Evolutionary conservation across 208 protist species (phyloP), one percentile per base, ranked within the genome.

Genomic region (Acanthamoeba culbertsoni): DNA sequence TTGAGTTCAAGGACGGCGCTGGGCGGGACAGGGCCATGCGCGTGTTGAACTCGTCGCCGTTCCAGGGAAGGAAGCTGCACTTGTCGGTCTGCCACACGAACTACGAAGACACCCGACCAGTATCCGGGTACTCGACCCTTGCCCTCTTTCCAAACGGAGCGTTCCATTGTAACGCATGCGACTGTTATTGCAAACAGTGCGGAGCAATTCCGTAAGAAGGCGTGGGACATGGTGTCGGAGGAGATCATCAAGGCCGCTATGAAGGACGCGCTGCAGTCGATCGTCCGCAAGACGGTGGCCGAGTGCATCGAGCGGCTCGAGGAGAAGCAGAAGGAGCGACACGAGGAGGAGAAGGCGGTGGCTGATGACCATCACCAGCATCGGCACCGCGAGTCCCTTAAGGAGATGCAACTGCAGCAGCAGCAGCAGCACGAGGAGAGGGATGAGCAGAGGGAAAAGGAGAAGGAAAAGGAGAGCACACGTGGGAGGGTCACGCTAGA

Each of bases 51-150:
- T 55, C 73, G 18, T 84, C 73, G 40, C 73, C 42, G 16, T 84
- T 84, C 73, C 73, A 84, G 73, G 73, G 73, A 10, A 20, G 73
- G 7, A 84, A 55, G 73, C 73, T 84, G 0, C 73, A 84, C 73
- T 43, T 84, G 42, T 46, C 73, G 42, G 31, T 31, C 28, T 35
- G 37, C 23, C 73, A 84, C 28, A 35, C 43, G 26, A 84, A 84
- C 73, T 84, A 23, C 23, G 73, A 84, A 43, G 73, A 84, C 28
- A 18, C 55, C 31, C 73, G 73, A 16, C 33, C 73, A 18, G n/a
- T 12, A 6, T 84, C 7, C n/a, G 53, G 37, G 71, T 82, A 55
- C 4, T 37, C 33, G 4, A 82, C 42, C 53, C 20, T 48, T 46
- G 63, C 16, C 40, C 31, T 33, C 16, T 73, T 59, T 0, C 8